Base-by-base conservation (phyloP, 805 yeast genomes). In the Brettanomyces naardenensis region DNA sequence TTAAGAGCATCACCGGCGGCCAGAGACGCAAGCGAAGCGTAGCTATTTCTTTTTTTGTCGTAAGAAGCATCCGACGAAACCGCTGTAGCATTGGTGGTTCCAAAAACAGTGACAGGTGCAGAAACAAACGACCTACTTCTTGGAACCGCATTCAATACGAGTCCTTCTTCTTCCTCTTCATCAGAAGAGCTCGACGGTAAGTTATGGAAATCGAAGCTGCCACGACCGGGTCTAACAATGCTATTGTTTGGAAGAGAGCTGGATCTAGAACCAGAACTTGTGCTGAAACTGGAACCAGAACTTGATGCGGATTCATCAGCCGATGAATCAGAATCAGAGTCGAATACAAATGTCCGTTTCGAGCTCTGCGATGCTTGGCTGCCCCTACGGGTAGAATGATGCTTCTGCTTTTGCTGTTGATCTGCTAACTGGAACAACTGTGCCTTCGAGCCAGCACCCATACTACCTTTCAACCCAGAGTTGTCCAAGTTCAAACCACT, bases 291-390 rank as follows among this genome's bases (percentile, higher is more conserved):
- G 7, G 23, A 31, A 15, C 65, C 43, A 18, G 34, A 39, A 20
- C 26, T 37, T 6, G 33, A 57, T 19, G 59, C 69, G n/a, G 43
- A 43, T 9, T 42, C 51, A 28, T 58, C 50, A n/a, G n/a, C n/a
- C n/a, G n/a, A n/a, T n/a, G n/a, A n/a, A n/a, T n/a, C n/a, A n/a
- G n/a, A n/a, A 15, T 59, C 68, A 9, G 64, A 58, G 37, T 59
- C 40, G 23, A 67, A 60, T 31, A 58, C 41, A 43, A 70, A 69
- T 10, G 67, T 43, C 25, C 50, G 41, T 46, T 52, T 36, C 5
- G 27, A 37, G 29, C 27, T 7, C 18, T 25, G 19, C 6, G 36
- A 27, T 11, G 27, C 14, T 11, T 9, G 26, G 15, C 30, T 28
- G 15, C 30, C n/a, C 7, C 30, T 28, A 6, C 30, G 30, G 30